Evolutionary conservation across 2,329 filamentous ascomycete genomes (phyloP), one percentile per base, ranked within the genome.

Genomic region (Sporothrix brasiliensis): DNA sequence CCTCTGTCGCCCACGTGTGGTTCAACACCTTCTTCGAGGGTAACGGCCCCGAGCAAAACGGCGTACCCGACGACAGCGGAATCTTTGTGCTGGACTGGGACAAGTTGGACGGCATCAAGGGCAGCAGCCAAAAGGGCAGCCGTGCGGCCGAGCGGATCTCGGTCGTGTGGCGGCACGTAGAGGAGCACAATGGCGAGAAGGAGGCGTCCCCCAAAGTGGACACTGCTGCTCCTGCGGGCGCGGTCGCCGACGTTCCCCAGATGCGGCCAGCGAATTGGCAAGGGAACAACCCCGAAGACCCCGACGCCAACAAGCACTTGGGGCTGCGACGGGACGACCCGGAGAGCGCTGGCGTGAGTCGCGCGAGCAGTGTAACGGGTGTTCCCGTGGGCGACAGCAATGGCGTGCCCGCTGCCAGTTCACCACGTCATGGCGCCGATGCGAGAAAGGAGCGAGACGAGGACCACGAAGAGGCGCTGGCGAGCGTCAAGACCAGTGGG

Each of bases 21-120:
- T 97, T 97, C 83, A 99, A 99, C 77, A 84, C 89, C 1, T 98
- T 89, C 80, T 98, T 98, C 76, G 95, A 98, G 80, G 93, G 94
- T 58, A 83, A 87, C 24, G 91, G 91, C 0, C 89, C 91, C 0
- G 91, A 93, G 76, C 84, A 89, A 54, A 79, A 82, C 39, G 92
- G 91, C 30, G 81, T 83, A 19, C 84, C 92, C 14, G 85, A 91
- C 65, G 85, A 89, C 56, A 91, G 86, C 11, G 94, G 87, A 13
- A 82, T 88, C 3, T 88, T 88, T 66, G 80, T 82, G 71, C 85
- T 88, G 39, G 84, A 84, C 0, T 88, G 87, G 87, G 86, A 88
- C 52, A 83, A 84, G 69, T 92, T 99, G 88, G 95, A 99, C 75
- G 95, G 95, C 3, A 94, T 99, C 79, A 97, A 97, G 79, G 95